Percentiles rank a stretch among this genome's conserved stretches.
phyloP scores from a whole-genome alignment of 306 rosid species.

The Hippophae rhamnoides region DNA sequence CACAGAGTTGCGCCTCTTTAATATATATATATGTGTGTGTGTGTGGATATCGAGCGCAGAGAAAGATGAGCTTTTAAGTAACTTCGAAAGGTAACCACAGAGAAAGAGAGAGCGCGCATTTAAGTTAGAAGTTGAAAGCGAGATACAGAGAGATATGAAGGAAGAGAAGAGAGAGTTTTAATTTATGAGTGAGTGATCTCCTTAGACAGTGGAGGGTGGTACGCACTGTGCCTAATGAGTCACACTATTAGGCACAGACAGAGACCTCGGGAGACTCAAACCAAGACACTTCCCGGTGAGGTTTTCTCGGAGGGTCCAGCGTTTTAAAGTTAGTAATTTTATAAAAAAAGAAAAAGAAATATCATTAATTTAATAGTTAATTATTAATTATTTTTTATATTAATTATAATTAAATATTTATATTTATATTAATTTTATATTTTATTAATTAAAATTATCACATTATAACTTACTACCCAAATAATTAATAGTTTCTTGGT shows the following conservation, averaged over 20 bases:
- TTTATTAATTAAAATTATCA: no score
- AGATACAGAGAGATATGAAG: conserved; percentile 1
- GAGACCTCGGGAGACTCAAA: conserved; percentile 38
- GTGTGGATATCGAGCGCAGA: background rate
- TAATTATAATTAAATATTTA: no score
- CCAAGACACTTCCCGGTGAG: conserved; percentile 43
- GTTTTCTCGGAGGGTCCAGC: conserved; percentile 45
- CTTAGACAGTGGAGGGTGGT: conserved; percentile 45
- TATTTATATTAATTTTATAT: no score
- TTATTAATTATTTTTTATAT: no score
- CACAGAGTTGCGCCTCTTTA: no score
- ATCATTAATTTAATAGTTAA: no score
- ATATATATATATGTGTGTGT: background rate
- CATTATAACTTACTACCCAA: no score
- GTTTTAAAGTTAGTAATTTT: conserved; percentile 11
- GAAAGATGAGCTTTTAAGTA: conserved; percentile 14
- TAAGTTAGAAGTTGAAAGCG: conserved; percentile 6
- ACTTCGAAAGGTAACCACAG: conserved; percentile 3
- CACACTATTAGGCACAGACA: conserved; percentile 21
- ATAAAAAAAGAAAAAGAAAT: no score
- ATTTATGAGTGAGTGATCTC: conserved; percentile 27
- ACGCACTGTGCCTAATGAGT: conserved; percentile 29
- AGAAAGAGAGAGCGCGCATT: conserved; percentile 16
- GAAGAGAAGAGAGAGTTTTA: background rate
- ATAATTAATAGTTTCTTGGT: no score